These are phyloP conservation scores for Jimgerdemannia lactiflua DNA, from an alignment of 192 early-diverging fungal genomes.

Conservation along the genomic window DNA sequence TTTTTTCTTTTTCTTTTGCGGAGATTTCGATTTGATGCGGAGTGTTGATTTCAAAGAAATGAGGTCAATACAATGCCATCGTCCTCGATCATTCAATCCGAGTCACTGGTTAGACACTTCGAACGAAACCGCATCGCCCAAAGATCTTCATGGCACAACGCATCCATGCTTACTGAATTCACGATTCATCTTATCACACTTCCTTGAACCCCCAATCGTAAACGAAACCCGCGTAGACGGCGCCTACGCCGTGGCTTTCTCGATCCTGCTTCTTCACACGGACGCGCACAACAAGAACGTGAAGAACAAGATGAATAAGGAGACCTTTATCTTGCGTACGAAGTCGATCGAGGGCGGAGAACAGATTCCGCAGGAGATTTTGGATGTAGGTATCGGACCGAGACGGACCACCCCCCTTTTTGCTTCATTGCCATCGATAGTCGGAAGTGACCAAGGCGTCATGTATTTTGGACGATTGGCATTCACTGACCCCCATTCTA, in stretches of 20 bases:
- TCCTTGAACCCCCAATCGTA: background rate
- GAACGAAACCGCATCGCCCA: too few relatives aligned
- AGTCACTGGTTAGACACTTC: too few relatives aligned
- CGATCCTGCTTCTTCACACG: constrained; percentile 79
- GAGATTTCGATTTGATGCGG: background rate
- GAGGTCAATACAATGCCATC: too few relatives aligned
- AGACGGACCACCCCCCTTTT: background rate
- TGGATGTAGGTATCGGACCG: constrained; percentile 51
- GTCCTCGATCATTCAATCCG: too few relatives aligned
- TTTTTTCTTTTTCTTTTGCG: background rate
- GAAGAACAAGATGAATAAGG: constrained; percentile 78
- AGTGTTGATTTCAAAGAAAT: too few relatives aligned
- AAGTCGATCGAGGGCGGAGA: constrained; percentile 65
- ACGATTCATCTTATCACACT: background rate
- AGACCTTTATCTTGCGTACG: constrained; percentile 70
- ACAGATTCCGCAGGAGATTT: constrained; percentile 62
- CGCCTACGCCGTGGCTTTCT: constrained; percentile 77
- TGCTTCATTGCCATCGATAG: background rate
- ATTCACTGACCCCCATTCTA: background rate
- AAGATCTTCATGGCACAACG: too few relatives aligned
- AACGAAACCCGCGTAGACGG: constrained; percentile 41
- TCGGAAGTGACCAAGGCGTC: too few relatives aligned
- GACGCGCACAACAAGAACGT: constrained; percentile 85
- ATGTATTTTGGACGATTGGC: background rate
- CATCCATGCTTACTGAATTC: background rate